Conservation (phyloP, 257 asterid genomes). For the Fraxinus americana region DNA sequence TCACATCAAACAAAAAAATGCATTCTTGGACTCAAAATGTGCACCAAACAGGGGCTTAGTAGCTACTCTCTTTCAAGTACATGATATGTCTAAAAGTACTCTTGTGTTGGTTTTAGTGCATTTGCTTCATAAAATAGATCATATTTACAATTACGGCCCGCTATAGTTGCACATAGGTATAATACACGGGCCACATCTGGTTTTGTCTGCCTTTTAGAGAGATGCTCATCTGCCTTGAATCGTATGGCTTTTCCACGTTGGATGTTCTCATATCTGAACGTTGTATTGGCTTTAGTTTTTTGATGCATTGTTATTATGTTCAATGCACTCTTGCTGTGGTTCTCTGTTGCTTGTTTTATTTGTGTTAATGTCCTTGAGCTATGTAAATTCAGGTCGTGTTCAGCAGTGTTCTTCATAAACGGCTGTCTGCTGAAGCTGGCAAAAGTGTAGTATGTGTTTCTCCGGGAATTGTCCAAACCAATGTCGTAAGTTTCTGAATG, state of each 20-base stretch:
- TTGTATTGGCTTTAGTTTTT: not conserved
- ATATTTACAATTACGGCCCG: not conserved
- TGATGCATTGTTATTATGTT: slow-evolving; percentile 10
- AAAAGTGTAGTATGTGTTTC: slow-evolving; percentile 78
- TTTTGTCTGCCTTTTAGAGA: not conserved
- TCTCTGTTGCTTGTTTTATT: not conserved
- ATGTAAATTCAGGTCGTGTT: slow-evolving; percentile 76
- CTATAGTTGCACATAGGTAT: not conserved
- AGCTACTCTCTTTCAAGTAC: not conserved
- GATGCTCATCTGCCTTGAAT: not conserved
- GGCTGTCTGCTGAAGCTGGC: slow-evolving; percentile 90
- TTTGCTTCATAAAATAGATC: too few species aligned
- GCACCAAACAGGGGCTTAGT: not conserved
- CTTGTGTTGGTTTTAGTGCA: too few species aligned
- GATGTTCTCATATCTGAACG: too few species aligned
- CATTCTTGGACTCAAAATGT: too few species aligned
- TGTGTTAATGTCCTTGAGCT: slow-evolving; percentile 19
- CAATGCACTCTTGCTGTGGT: not conserved
- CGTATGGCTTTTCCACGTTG: too few species aligned
- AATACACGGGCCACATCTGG: not conserved
- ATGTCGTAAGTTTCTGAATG: slow-evolving; percentile 70
- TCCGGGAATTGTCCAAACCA: slow-evolving; percentile 95
- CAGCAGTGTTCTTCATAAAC: slow-evolving; percentile 88
- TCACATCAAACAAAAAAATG: too few species aligned
- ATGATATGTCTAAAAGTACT: not conserved